Percentiles rank a stretch among this genome's conserved stretches.
Evolutionary conservation across 202 grass and related monocot species (phyloP).

Genomic region (Elaeis oleifera): DNA sequence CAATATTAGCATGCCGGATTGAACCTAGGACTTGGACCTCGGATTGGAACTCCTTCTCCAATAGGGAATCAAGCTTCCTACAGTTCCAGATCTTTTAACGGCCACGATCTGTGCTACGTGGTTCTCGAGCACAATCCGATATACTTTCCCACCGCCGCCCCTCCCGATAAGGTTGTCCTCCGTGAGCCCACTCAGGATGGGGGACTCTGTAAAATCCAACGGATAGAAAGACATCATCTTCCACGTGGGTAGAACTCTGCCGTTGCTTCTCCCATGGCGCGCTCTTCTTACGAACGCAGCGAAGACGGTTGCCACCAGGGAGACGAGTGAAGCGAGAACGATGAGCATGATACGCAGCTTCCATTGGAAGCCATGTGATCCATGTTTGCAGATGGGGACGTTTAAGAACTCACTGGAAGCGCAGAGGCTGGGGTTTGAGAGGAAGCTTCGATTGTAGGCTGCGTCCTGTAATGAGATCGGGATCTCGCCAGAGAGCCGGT

Average conservation of each 20-base stretch:
- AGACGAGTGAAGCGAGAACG: not conserved
- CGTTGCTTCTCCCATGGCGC: not conserved
- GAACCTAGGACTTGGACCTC: conserved; percentile 10
- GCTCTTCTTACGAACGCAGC: not conserved
- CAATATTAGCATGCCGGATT: conserved; percentile 9
- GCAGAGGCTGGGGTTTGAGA: too few relatives aligned
- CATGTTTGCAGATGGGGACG: too few relatives aligned
- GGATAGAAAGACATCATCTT: not conserved
- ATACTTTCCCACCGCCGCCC: not conserved
- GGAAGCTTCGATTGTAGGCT: too few relatives aligned
- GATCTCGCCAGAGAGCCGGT: too few relatives aligned
- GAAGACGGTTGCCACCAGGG: not conserved
- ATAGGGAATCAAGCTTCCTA: not conserved
- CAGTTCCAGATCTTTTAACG: too few relatives aligned
- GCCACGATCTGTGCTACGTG: not conserved
- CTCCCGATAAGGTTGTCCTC: conserved; percentile 5
- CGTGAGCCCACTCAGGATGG: not conserved
- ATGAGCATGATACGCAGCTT: too few relatives aligned
- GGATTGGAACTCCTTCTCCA: conserved; percentile 2
- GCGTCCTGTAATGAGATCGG: too few relatives aligned
- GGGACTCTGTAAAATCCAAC: conserved; percentile 1
- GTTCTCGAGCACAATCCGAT: not conserved
- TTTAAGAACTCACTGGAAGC: not conserved
- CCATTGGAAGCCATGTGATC: too few relatives aligned
- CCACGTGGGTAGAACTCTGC: not conserved